Percentiles rank a stretch among this genome's conserved stretches.
Conservation (phyloP, 1,284 basidiomycete genomes). For the Ganoderma meredithae region DNA sequence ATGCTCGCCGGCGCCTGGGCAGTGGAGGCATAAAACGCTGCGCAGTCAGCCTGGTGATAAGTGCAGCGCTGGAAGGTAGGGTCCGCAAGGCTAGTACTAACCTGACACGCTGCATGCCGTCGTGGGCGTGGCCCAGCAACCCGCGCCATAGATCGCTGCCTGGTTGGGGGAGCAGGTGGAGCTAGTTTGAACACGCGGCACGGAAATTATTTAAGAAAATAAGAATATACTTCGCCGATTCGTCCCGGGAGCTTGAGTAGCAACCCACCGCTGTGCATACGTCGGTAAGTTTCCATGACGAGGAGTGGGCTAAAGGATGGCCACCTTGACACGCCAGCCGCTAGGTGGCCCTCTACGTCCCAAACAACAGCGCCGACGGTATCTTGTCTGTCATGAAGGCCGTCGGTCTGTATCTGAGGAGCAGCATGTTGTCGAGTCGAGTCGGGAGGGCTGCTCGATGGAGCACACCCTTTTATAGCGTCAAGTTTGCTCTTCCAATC, state of each 20-base stretch:
- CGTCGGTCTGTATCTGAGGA: slow-evolving; percentile 14
- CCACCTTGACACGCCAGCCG: slow-evolving; percentile 80
- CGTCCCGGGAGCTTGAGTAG: slow-evolving; percentile 75
- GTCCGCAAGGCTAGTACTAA: slow-evolving; percentile 31
- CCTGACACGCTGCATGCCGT: slow-evolving; percentile 78
- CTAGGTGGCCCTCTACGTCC: slow-evolving; percentile 51
- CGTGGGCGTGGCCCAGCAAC: slow-evolving; percentile 66
- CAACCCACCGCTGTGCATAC: slow-evolving; percentile 65
- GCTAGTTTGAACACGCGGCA: slow-evolving; percentile 9
- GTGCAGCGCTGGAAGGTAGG: neutral
- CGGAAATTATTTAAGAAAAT: neutral
- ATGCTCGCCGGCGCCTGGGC: slow-evolving; percentile 50
- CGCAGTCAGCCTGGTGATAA: slow-evolving; percentile 4
- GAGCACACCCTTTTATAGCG: neutral
- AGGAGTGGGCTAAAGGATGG: neutral
- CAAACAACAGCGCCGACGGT: slow-evolving; percentile 78
- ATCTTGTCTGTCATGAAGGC: slow-evolving; percentile 59
- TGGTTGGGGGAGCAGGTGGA: slow-evolving; percentile 33
- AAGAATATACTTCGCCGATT: slow-evolving; percentile 64
- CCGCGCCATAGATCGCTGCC: slow-evolving; percentile 71
- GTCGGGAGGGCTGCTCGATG: too few relatives aligned
- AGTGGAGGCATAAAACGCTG: slow-evolving; percentile 1
- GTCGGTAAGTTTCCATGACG: slow-evolving; percentile 7
- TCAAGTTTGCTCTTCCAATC: slow-evolving; percentile 62
- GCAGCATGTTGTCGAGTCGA: neutral